These are phyloP conservation scores for Auricularia sp. DNA, from an alignment of 768 basidiomycete species.

Conservation along the genomic window DNA sequence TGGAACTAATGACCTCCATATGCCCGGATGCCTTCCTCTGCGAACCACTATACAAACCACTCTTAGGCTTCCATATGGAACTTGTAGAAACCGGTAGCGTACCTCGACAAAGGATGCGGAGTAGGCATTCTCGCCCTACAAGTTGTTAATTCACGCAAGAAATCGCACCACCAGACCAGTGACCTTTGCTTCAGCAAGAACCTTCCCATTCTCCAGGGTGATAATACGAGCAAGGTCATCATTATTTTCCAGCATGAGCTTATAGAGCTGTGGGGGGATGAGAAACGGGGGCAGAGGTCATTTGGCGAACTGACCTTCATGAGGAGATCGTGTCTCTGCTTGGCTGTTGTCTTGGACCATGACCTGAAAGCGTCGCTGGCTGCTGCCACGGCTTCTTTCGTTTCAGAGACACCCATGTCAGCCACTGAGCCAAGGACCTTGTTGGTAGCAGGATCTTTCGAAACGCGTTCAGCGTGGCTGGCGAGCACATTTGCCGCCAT, in stretches of 20 bases:
- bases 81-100: constrained; percentile 16
- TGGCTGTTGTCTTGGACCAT: constrained; percentile 84
- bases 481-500: not conserved
- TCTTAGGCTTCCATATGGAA: constrained; percentile 14
- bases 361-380: constrained; percentile 71
- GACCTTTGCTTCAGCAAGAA: constrained; percentile 74
- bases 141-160: constrained; percentile 1
- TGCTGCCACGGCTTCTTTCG: constrained; percentile 73
- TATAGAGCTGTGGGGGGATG: constrained; percentile 33
- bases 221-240: constrained; percentile 86
- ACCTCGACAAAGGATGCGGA: constrained; percentile 80
- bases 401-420: constrained; percentile 81
- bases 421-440: constrained; percentile 78
- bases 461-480: not conserved
- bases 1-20: constrained; percentile 59
- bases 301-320: constrained; percentile 32
- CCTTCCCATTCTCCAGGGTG: constrained; percentile 78
- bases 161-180: not conserved
- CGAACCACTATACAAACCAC: constrained; percentile 60
- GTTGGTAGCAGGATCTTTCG: constrained; percentile 76
- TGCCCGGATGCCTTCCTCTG: constrained; percentile 84
- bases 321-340: constrained; percentile 79
- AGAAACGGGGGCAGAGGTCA: not conserved
- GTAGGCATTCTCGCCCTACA: constrained; percentile 72
- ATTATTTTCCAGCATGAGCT: constrained; percentile 69